These are phyloP conservation scores for Colletotrichum gloeosporioides DNA, from an alignment of 2,329 filamentous ascomycete genomes.

Conservation along the genomic window DNA sequence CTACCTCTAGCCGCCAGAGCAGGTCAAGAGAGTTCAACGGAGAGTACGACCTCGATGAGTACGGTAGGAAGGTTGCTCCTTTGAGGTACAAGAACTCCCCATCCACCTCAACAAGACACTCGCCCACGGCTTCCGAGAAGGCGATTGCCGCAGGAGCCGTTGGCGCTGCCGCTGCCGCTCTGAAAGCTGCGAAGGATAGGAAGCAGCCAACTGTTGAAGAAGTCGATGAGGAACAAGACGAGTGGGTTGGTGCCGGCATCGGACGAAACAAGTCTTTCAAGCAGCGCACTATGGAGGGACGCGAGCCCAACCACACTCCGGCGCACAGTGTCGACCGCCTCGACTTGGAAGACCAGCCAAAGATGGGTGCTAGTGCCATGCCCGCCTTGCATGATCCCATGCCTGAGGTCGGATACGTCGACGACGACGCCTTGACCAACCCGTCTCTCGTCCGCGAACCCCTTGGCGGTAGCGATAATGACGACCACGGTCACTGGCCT, in stretches of 20 bases:
- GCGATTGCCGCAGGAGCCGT: conserved; percentile 64
- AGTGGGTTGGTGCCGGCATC: conserved; percentile 55
- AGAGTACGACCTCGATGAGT: conserved; percentile 63
- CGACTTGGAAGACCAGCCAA: conserved; percentile 56
- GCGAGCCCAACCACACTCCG: conserved; percentile 59
- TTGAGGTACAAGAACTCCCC: conserved; percentile 54
- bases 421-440: conserved; percentile 79
- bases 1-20: conserved; percentile 38
- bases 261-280: conserved; percentile 70
- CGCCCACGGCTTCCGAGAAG: conserved; percentile 61
- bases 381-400: conserved; percentile 74
- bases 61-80: conserved; percentile 60
- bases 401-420: conserved; percentile 75
- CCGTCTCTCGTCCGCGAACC: conserved; percentile 83
- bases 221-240: conserved; percentile 35
- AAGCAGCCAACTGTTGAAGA: conserved; percentile 42
- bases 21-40: conserved; percentile 52
- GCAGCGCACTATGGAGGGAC: conserved; percentile 64
- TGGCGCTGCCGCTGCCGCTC: conserved; percentile 55
- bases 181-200: conserved; percentile 53
- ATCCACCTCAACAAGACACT: conserved; percentile 52
- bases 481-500: conserved; percentile 33
- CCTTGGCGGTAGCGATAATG: conserved; percentile 55
- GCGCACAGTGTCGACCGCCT: conserved; percentile 64
- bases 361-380: conserved; percentile 72